Conservation (phyloP, 306 rosid species). For the Corylus heterophylla region DNA sequence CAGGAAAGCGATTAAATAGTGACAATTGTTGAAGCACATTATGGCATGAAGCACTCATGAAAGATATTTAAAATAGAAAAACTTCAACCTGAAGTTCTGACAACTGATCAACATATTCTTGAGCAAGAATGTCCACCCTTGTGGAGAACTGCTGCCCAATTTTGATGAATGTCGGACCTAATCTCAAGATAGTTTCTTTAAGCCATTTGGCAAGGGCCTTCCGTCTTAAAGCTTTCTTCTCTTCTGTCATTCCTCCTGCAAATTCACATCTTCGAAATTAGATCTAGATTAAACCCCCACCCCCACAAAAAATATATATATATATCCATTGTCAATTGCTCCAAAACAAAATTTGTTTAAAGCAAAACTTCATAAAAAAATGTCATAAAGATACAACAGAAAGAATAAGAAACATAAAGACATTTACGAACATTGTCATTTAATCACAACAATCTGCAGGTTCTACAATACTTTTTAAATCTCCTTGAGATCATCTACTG, state of each 20-base stretch:
- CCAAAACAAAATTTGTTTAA: not conserved
- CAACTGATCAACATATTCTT: slow-evolving; percentile 94
- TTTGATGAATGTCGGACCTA: slow-evolving; percentile 98
- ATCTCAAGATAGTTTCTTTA: slow-evolving; percentile 89
- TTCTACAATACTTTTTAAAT: not conserved
- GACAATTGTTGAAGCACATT: not conserved
- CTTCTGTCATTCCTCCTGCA: slow-evolving; percentile 92
- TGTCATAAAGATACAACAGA: not conserved
- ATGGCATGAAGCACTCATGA: slow-evolving; percentile 10
- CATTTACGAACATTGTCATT: too few relatives aligned
- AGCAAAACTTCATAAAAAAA: not conserved
- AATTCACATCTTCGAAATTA: not conserved
- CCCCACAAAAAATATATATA: not conserved
- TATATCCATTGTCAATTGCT: not conserved
- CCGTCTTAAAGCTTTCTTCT: slow-evolving; percentile 65
- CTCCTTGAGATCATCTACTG: not conserved
- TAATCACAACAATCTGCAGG: too few relatives aligned
- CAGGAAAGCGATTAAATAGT: not conserved
- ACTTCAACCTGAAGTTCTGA: slow-evolving; percentile 92
- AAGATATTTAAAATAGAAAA: slow-evolving; percentile 6
- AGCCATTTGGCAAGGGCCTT: slow-evolving; percentile 95
- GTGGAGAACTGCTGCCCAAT: slow-evolving; percentile 99
- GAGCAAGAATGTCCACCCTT: slow-evolving; percentile 97
- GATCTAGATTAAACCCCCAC: not conserved
- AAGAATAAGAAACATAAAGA: not conserved